phyloP scores from a whole-genome alignment of 768 basidiomycete genomes.

The Suillus clintonianus region DNA sequence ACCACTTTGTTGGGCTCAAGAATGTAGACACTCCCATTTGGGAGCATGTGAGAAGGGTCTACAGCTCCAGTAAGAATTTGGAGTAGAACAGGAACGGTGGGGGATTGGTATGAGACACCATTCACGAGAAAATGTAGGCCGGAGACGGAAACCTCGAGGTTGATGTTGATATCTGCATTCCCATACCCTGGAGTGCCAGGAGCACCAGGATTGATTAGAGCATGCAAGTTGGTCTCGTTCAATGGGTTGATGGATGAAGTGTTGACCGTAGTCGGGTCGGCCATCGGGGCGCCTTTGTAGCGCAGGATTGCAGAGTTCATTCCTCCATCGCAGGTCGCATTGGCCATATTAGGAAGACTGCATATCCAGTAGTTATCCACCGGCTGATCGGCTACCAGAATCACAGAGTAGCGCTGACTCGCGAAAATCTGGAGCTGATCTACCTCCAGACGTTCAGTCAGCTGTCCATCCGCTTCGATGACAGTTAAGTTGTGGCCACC shows the following conservation, averaged over 20 bases:
- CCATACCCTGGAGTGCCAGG: conserved; percentile 40
- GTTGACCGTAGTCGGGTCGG: conserved; percentile 41
- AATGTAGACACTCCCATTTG: conserved; percentile 23
- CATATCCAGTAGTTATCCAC: conserved; percentile 61
- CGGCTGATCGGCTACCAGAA: conserved; percentile 35
- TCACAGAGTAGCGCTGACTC: conserved; percentile 33
- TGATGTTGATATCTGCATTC: conserved; percentile 41
- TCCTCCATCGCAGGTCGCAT: conserved; percentile 34
- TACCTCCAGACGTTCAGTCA: conserved; percentile 40
- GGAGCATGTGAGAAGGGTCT: conserved; percentile 26
- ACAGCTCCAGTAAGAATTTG: conserved; percentile 44
- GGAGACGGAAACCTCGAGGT: conserved; percentile 13
- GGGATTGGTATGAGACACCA: conserved; percentile 17
- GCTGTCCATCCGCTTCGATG: conserved; percentile 49
- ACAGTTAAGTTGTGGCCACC: conserved; percentile 46
- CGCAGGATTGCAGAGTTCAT: conserved; percentile 57
- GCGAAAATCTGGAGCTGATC: conserved; percentile 41
- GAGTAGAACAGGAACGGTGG: conserved; percentile 42
- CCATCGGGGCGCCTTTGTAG: conserved; percentile 42
- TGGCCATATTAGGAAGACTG: conserved; percentile 30
- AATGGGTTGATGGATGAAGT: conserved; percentile 26
- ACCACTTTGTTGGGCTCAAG: conserved; percentile 28
- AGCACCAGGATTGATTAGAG: conserved; percentile 28
- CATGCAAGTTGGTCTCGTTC: conserved; percentile 29
- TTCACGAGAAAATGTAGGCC: conserved; percentile 14